Base-by-base conservation (phyloP, 345 rosid species). In the Boechera stricta region DNA sequence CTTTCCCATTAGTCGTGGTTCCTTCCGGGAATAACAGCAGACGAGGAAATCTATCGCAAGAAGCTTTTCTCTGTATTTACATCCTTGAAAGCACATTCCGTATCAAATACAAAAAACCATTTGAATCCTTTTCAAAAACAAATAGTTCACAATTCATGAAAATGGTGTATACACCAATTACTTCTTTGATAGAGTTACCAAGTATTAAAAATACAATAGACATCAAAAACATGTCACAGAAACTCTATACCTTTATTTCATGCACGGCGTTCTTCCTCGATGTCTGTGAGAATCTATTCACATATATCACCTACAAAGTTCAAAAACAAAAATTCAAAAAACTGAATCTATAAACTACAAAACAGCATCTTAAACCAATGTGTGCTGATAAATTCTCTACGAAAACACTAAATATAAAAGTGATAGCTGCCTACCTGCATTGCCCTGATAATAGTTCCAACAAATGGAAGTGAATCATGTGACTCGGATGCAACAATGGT, bases 51-150 rank as follows among this genome's bases (percentile, higher is more conserved):
- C 72, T 84, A 86, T 86, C 82, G 65, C 88, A 87, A 9, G 92
- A 83, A 74, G 93, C 99, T 87, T 92, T 91, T 95, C 93, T 95
- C 99, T 95, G 97, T 87, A 89, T 92, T 24, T 80, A 95, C 84
- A 88, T 83, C 92, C 99, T 88, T 82, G 88, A 92, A 95, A 95
- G 83, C 79, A 95, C 74, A 80, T 85, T 95, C 90, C 92, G 90
- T 95, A 95, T 95, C 99, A 95, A 86, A 92, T 82, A 84, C 82
- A 78, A 86, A 75, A 85, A 83, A 81, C 69, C 68, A 80, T 78
- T 71, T 80, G 72, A 86, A 80, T 79, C 77, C 71, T 48, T 68
- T 67, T 58, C 57, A 70, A 41, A 39, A 47, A 76, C 60, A 60
- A 61, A 45, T 4, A 39, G 33, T 66, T 29, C 12, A 73, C 5